Conservation (phyloP, 306 rosid species). For the Cyclanthera cordifolia region DNA sequence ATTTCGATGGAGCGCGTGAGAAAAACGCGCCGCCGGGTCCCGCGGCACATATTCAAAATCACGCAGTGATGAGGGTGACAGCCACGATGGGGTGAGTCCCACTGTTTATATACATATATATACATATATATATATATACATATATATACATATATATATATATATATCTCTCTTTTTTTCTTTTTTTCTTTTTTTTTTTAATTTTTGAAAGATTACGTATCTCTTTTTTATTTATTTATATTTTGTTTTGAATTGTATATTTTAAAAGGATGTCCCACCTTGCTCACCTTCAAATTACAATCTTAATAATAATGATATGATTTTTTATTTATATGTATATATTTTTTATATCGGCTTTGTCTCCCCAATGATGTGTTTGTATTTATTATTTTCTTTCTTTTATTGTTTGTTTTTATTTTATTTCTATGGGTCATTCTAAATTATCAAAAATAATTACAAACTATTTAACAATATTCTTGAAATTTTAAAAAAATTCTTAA, state of each 20-base stretch:
- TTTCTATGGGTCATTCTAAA: too few relatives aligned
- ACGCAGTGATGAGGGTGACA: conserved; percentile 11
- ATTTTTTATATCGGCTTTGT: conserved; percentile 3
- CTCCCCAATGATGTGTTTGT: conserved; percentile 8
- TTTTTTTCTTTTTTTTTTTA: too few relatives aligned
- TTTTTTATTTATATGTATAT: background rate
- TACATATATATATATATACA: too few relatives aligned
- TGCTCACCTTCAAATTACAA: conserved; percentile 2
- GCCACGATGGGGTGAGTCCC: background rate
- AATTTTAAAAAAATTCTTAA: too few relatives aligned
- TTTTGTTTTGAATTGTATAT: background rate
- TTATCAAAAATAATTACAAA: too few relatives aligned
- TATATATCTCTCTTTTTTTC: too few relatives aligned
- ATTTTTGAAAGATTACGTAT: conserved; percentile 12
- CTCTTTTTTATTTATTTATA: background rate
- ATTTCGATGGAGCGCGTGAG: background rate
- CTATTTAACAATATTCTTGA: too few relatives aligned
- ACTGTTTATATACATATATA: background rate
- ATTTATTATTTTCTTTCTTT: too few relatives aligned
- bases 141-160: too few relatives aligned
- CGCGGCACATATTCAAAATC: conserved; percentile 11
- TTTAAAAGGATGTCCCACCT: conserved; percentile 8
- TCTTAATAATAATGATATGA: background rate
- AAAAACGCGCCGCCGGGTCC: background rate
- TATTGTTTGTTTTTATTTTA: background rate